A percentile compares a stretch with the other conserved stretches of the same genome.
Evolutionary conservation across 768 basidiomycete species (phyloP).

Genomic region (Tephrocybe rancida): DNA sequence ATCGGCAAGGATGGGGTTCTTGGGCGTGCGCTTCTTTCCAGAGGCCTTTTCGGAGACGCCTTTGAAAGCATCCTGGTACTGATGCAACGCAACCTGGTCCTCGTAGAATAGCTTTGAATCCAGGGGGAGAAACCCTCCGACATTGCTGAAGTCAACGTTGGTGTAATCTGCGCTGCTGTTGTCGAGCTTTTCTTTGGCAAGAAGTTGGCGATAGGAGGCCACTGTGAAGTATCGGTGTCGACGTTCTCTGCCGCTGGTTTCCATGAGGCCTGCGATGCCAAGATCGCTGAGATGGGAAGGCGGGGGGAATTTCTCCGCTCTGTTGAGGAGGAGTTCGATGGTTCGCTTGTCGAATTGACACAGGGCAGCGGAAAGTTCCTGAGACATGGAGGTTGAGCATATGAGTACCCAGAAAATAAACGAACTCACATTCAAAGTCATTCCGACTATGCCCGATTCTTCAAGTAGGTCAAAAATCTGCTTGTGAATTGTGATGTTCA

Average conservation of each 20-base stretch:
- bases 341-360: slow-evolving; percentile 80
- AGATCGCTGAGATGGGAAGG: slow-evolving; percentile 77
- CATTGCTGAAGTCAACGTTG: slow-evolving; percentile 47
- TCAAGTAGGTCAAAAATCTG: slow-evolving; percentile 79
- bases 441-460: slow-evolving; percentile 64
- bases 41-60: slow-evolving; percentile 28
- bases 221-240: slow-evolving; percentile 84
- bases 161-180: slow-evolving; percentile 42
- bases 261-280: slow-evolving; percentile 71
- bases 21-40: slow-evolving; percentile 34
- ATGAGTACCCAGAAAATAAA: background rate
- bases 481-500: slow-evolving; percentile 72
- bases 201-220: slow-evolving; percentile 63
- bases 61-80: slow-evolving; percentile 55
- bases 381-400: slow-evolving; percentile 1
- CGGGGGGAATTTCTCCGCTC: slow-evolving; percentile 63
- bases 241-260: slow-evolving; percentile 84
- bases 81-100: slow-evolving; percentile 38
- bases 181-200: slow-evolving; percentile 68
- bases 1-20: slow-evolving; percentile 52
- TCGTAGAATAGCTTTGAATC: slow-evolving; percentile 59
- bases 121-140: slow-evolving; percentile 56
- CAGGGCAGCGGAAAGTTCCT: slow-evolving; percentile 68
- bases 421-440: slow-evolving; percentile 67
- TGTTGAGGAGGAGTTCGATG: slow-evolving; percentile 76